phyloP scores from a whole-genome alignment of 169 alveolate species.

The Cyclospora cayetanensis region DNA sequence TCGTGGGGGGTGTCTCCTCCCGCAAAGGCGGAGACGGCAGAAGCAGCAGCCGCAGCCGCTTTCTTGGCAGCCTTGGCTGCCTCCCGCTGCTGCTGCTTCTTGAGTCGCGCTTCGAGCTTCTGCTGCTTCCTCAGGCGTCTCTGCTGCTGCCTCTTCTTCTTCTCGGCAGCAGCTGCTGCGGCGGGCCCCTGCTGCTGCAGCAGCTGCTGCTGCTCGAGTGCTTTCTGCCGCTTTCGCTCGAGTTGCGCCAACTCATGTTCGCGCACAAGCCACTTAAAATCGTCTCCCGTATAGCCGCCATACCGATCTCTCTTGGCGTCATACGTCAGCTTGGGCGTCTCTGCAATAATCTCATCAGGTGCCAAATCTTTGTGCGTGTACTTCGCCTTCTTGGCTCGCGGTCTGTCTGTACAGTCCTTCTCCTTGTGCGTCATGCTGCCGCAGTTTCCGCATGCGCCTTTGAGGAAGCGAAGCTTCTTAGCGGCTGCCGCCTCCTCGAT shows the following conservation, averaged over 20 bases:
- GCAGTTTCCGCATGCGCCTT: conserved; percentile 98
- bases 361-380: neutral
- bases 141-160: neutral
- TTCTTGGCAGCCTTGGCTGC: neutral
- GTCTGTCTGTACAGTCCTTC: conserved; percentile 97
- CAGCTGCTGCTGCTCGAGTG: conserved; percentile 76
- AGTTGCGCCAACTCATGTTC: conserved; percentile 91
- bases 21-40: too few species aligned
- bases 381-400: conserved; percentile 55
- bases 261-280: conserved; percentile 78
- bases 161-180: neutral
- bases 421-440: conserved; percentile 98
- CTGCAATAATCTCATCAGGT: conserved; percentile 1
- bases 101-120: neutral
- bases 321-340: conserved; percentile 52
- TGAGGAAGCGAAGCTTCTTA: conserved; percentile 55
- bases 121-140: neutral
- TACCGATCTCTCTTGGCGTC: conserved; percentile 98
- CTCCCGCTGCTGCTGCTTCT: neutral
- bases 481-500: neutral
- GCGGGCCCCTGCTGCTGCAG: neutral
- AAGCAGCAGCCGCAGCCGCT: too few species aligned
- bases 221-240: conserved; percentile 85
- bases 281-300: conserved; percentile 95
- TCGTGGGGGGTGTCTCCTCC: neutral